Base-by-base conservation (phyloP, 2,329 filamentous ascomycete genomes). In the Fusarium xyrophilum region DNA sequence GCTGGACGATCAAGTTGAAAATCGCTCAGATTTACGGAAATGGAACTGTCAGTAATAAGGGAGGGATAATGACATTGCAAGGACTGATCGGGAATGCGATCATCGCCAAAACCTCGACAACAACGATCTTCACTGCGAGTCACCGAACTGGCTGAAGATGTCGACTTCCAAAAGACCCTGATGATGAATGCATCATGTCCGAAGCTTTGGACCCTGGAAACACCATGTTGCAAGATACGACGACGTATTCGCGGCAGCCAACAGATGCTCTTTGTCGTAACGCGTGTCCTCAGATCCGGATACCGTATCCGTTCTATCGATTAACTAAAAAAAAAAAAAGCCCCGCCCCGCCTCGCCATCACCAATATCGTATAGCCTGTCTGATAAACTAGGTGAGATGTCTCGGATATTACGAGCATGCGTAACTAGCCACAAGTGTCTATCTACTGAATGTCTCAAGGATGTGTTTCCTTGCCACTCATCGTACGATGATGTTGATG, bases 301-400 rank as follows among this genome's bases (percentile, higher is more conserved):
- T 47, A 11, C 43, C 13, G 25, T 36, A 63, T 67, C 39, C 38
- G 38, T 56, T 39, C 21, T 21, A 13, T 51, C 23, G 14, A 23
- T 5, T n/a, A 21, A n/a, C n/a, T n/a, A n/a, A n/a, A n/a, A n/a
- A n/a, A n/a, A n/a, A n/a, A n/a, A n/a, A n/a, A n/a, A n/a, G n/a
- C n/a, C n/a, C n/a, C n/a, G 25, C 36, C 36, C 39, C 53, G 44
- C 64, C 38, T n/a, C 38, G 44, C 25, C 44, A 33, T 64, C 44
- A 27, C 32, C 19, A n/a, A 36, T n/a, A 43, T 32, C 43, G 32
- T 44, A 38, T 55, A 64, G 36, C 43, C 30, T 44, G 33, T 43
- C 40, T 54, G 43, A 40, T 32, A 44, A 56, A 52, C 60, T 40
- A 39, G 46, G 53, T 32, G 19, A 46, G 39, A 56, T 69, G 60